Base-by-base conservation (phyloP, 140 eudicot species). In the Oenanthe javanica region DNA sequence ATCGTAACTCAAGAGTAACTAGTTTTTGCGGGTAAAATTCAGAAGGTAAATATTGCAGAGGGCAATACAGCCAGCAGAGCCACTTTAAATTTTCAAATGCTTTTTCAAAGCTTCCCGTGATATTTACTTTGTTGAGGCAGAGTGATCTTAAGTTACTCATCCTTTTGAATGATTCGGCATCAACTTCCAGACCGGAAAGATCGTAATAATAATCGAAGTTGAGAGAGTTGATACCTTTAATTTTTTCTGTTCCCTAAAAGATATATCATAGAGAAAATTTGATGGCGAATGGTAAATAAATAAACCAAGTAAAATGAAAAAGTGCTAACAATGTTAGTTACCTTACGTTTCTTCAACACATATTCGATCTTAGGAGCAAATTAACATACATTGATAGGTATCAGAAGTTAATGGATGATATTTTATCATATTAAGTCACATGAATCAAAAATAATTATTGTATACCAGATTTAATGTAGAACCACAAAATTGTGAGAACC, bases 81-180 rank as follows among this genome's bases (percentile, higher is more conserved):
- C 73, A 67, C 73, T 43, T 67, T 55, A 85, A 52, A 43, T 82
- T 81, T n/a, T 80, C 38, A 15, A 77, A 82, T 36, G 79, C 27
- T 27, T 77, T 76, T 67, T 77, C 42, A 85, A 82, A 85, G 79
- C 79, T 75, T 79, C 88, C 88, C 31, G 57, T 71, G 48, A 85
- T 85, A 72, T 85, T 21, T 9, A 79, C 83, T 5, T 75, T 75
- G 52, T 79, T 69, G 79, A 85, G 76, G 52, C 52, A 78, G 15
- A 85, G 82, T 54, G 82, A 76, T 64, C 86, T 85, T 61, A 85
- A 82, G 13, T 79, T 85, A 1, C 7, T 48, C 88, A 85, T 85
- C 18, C 64, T 76, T 38, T 57, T 76, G 59, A 82, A 85, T 1
- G 79, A 10, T 25, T 72, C 31, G 6, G 84, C 80, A 47, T 47